Percentiles rank a stretch among this genome's conserved stretches.
Conservation (phyloP, 139 green algal species). For the Gonium pectorale region DNA sequence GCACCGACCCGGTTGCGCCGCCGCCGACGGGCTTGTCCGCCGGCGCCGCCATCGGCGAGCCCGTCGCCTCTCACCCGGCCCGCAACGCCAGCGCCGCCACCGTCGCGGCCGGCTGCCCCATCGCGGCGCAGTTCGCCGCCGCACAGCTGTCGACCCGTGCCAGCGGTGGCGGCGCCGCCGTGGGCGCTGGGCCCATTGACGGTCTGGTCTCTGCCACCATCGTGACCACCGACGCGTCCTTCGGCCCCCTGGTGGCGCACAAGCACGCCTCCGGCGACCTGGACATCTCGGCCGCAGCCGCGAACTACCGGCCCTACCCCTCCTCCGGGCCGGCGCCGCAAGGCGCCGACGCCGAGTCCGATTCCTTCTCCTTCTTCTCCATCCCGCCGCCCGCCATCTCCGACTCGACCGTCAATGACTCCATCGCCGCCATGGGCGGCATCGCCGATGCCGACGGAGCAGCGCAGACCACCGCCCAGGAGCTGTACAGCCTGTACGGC, state of each 20-base stretch:
- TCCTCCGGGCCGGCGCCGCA: neutral
- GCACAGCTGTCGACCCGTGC: too few species aligned
- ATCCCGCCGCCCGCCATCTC: constrained; percentile 22
- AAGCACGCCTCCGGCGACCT: constrained; percentile 39
- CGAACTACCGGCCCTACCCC: constrained; percentile 32
- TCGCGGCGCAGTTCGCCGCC: neutral
- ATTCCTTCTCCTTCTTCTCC: constrained; percentile 42
- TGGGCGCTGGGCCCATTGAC: too few species aligned
- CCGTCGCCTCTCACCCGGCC: neutral
- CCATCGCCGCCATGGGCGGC: neutral
- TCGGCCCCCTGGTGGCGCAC: constrained; percentile 20
- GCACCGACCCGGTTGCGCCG: neutral
- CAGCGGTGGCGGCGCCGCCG: neutral
- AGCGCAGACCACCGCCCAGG: neutral
- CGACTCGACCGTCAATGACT: neutral
- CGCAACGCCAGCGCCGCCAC: neutral
- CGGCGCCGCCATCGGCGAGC: neutral
- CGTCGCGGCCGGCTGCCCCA: too few species aligned
- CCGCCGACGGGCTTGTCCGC: neutral
- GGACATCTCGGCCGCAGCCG: constrained; percentile 27
- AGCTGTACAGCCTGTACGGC: constrained; percentile 18
- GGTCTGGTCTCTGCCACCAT: neutral
- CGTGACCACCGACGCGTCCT: neutral
- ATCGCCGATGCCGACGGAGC: neutral
- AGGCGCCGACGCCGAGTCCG: neutral